A percentile compares a stretch with the other conserved stretches of the same genome.
These are phyloP conservation scores for Lodderomyces margitis DNA, from an alignment of 1,139 yeast species.

Conservation along the genomic window DNA sequence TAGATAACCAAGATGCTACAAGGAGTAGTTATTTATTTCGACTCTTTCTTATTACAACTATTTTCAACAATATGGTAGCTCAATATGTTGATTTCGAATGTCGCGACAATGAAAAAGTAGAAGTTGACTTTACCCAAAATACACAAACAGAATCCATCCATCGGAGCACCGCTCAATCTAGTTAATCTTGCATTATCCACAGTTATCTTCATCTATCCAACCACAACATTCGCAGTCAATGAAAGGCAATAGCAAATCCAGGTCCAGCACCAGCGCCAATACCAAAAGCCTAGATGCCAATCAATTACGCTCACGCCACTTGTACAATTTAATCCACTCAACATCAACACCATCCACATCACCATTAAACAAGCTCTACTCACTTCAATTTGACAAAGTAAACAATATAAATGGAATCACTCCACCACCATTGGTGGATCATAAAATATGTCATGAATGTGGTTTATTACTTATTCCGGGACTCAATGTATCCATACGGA, in stretches of 20 bases:
- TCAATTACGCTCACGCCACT: constrained; percentile 26
- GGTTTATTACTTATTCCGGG: constrained; percentile 48
- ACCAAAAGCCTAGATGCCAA: constrained; percentile 12
- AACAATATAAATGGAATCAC: constrained; percentile 25
- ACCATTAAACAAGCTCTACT: constrained; percentile 28
- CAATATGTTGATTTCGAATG: neutral
- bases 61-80: too few species aligned
- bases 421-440: constrained; percentile 24
- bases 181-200: too few species aligned
- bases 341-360: constrained; percentile 15
- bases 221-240: neutral
- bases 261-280: neutral
- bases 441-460: constrained; percentile 47
- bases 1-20: too few species aligned
- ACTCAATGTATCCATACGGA: constrained; percentile 29
- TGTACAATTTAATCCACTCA: constrained; percentile 31
- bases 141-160: neutral
- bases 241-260: neutral
- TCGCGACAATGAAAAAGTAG: neutral
- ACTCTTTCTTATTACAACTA: too few species aligned
- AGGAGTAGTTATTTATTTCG: too few species aligned
- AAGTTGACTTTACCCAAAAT: neutral
- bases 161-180: neutral
- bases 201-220: neutral
- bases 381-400: constrained; percentile 22